Evolutionary conservation across 805 yeast genomes (phyloP).

Genomic region (Cyberlindnera samutprakarnensis): DNA sequence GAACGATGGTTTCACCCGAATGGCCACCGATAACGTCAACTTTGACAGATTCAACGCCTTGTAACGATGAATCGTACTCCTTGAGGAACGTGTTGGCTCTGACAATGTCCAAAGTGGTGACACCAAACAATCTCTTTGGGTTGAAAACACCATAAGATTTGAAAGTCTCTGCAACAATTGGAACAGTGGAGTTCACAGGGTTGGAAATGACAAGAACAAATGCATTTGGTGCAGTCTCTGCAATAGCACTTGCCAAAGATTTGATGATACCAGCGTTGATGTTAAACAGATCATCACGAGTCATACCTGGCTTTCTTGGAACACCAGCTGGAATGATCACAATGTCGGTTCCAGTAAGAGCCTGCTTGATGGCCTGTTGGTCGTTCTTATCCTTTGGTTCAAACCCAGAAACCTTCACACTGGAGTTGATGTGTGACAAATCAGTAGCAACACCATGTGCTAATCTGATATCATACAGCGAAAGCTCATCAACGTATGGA

Average conservation of each 20-base stretch:
- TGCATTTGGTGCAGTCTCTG: constrained; percentile 63
- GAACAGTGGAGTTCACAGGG: constrained; percentile 92
- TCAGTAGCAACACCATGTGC: constrained; percentile 87
- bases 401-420: constrained; percentile 49
- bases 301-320: constrained; percentile 93
- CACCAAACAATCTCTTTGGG: constrained; percentile 75
- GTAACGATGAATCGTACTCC: constrained; percentile 38
- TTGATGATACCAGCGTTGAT: constrained; percentile 78
- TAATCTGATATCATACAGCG: constrained; percentile 79
- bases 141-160: constrained; percentile 59
- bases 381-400: constrained; percentile 37
- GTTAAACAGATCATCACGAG: constrained; percentile 81
- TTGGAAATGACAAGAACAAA: constrained; percentile 79
- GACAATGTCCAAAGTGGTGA: constrained; percentile 81
- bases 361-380: constrained; percentile 39
- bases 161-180: constrained; percentile 77
- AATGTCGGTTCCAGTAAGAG: constrained; percentile 38
- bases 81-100: constrained; percentile 61
- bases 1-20: constrained; percentile 92
- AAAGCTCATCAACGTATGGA: constrained; percentile 49
- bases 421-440: constrained; percentile 73
- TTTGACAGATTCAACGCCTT: constrained; percentile 36
- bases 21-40: constrained; percentile 71
- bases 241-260: constrained; percentile 68
- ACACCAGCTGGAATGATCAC: constrained; percentile 71